These are phyloP conservation scores for Globisporangium megalacanthum DNA, from an alignment of 352 stramenopile genomes.

Conservation along the genomic window DNA sequence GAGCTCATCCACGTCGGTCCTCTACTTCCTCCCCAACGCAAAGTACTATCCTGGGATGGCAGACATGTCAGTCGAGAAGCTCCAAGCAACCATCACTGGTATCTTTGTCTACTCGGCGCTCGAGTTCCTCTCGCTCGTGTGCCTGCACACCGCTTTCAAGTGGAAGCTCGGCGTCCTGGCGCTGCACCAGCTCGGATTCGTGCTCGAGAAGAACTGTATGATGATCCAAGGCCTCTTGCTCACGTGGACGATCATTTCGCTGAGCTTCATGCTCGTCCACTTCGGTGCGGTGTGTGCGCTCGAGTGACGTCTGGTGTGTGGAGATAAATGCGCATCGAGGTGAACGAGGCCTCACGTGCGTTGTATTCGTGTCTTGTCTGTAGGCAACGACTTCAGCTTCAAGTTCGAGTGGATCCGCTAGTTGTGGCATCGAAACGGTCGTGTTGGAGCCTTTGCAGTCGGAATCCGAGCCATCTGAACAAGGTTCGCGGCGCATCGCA, in stretches of 20 bases:
- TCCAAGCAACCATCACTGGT: constrained; percentile 1
- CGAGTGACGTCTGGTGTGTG: neutral
- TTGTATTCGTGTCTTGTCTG: neutral
- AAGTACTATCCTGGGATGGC: constrained; percentile 14
- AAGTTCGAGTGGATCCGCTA: neutral
- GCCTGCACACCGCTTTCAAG: constrained; percentile 11
- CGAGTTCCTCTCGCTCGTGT: constrained; percentile 21
- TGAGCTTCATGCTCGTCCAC: constrained; percentile 2
- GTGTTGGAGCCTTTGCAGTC: too few species aligned
- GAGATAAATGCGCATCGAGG: neutral
- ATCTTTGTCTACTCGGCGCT: constrained; percentile 21
- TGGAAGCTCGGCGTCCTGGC: constrained; percentile 19
- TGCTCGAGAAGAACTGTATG: constrained; percentile 12
- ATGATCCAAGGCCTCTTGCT: neutral
- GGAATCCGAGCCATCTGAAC: too few species aligned
- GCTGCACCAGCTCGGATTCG: constrained; percentile 32
- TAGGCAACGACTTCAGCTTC: constrained; percentile 6
- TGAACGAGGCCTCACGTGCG: too few species aligned
- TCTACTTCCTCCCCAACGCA: constrained; percentile 22
- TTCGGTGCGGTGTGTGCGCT: neutral
- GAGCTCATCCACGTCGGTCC: constrained; percentile 15
- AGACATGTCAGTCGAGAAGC: constrained; percentile 6
- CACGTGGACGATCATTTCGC: constrained; percentile 1
- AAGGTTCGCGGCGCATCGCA: too few species aligned
- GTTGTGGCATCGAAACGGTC: too few species aligned